Percentiles rank a stretch among this genome's conserved stretches.
Conservation (phyloP, 257 asterid genomes). For the Jaltomata sinuosa region DNA sequence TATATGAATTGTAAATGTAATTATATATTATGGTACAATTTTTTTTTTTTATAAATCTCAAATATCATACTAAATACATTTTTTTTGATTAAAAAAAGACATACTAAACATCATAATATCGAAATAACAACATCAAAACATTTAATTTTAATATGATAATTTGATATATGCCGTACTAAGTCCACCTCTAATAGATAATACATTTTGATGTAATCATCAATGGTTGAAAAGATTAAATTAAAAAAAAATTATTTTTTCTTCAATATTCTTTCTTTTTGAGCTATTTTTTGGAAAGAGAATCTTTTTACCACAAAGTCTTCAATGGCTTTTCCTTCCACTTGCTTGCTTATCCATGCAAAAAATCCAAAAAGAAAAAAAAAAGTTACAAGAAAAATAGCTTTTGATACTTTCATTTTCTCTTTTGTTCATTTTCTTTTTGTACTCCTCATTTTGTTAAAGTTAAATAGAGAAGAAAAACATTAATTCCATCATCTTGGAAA, state of each 20-base stretch:
- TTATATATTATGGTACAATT: no score
- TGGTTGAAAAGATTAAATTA: not conserved
- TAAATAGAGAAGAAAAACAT: not conserved
- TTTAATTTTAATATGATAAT: not conserved
- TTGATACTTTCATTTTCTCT: not conserved
- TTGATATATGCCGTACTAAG: not conserved
- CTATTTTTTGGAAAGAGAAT: not conserved
- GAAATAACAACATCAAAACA: not conserved
- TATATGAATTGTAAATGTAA: no score
- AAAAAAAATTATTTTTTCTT: not conserved
- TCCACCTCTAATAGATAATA: not conserved
- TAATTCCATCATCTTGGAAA: not conserved
- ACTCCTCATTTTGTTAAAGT: not conserved
- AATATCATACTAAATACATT: no score
- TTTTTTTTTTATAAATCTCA: no score
- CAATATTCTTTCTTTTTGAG: not conserved
- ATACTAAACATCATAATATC: not conserved
- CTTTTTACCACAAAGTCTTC: not conserved
- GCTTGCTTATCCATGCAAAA: not conserved
- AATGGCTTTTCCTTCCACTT: not conserved
- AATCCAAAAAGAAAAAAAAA: not conserved
- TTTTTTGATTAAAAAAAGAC: no score
- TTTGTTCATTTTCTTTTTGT: not conserved
- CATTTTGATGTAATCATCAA: not conserved
- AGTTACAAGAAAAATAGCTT: not conserved